Evolutionary conservation across 2,329 filamentous ascomycete genomes (phyloP).

Genomic region (Trichoderma gracile): DNA sequence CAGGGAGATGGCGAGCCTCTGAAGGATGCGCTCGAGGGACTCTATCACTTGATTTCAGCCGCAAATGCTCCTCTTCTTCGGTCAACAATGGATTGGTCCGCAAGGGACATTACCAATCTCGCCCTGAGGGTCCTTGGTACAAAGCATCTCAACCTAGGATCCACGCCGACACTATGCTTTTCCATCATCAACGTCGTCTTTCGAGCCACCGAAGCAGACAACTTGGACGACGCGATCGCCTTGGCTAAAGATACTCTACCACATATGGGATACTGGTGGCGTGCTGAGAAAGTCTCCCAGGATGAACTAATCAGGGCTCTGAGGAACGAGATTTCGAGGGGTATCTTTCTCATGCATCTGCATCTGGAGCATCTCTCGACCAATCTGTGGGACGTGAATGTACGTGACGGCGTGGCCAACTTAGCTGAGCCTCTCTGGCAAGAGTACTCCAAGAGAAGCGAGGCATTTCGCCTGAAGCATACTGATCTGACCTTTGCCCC

Average conservation of each 20-base stretch:
- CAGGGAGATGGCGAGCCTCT: conserved; percentile 39
- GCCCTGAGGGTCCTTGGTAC: conserved; percentile 63
- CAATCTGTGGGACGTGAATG: conserved; percentile 43
- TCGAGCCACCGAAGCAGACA: conserved; percentile 65
- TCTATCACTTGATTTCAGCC: conserved; percentile 63
- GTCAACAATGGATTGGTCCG: conserved; percentile 53
- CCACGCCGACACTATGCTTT: conserved; percentile 72
- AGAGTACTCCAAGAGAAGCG: conserved; percentile 74
- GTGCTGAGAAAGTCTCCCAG: conserved; percentile 63
- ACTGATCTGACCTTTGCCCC: conserved; percentile 67
- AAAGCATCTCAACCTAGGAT: conserved; percentile 58
- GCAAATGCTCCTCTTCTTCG: conserved; percentile 67
- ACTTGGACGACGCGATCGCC: conserved; percentile 61
- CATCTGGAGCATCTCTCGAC: conserved; percentile 60
- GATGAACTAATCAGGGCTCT: conserved; percentile 62
- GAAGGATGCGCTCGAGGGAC: conserved; percentile 56
- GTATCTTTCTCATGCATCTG: conserved; percentile 65
- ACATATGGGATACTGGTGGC: conserved; percentile 75
- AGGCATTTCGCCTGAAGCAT: conserved; percentile 73
- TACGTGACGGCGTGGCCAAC: conserved; percentile 57
- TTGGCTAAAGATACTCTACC: conserved; percentile 65
- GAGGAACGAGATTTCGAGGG: conserved; percentile 75
- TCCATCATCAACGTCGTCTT: conserved; percentile 73
- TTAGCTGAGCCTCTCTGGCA: conserved; percentile 69
- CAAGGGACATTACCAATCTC: conserved; percentile 55